Evolutionary conservation across 2,329 filamentous ascomycete species (phyloP).

Genomic region (Amauroascus niger): DNA sequence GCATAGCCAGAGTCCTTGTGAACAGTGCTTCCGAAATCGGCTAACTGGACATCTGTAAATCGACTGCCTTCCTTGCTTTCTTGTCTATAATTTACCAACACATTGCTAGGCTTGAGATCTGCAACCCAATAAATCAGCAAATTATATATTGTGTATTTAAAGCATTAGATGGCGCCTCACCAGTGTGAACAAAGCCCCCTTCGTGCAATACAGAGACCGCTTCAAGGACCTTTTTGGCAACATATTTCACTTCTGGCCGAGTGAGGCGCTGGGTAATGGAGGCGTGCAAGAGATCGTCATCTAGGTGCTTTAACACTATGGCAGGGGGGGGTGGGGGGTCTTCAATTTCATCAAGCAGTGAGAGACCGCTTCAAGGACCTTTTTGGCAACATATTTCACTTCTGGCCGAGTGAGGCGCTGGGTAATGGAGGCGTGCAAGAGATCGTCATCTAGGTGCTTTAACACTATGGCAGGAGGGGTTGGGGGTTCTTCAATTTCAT

Average conservation of each 20-base stretch:
- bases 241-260: conserved; percentile 17
- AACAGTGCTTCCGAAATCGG: conserved; percentile 18
- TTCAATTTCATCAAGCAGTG: conserved; percentile 21
- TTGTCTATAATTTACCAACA: conserved; percentile 19
- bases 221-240: conserved; percentile 17
- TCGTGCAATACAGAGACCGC: conserved; percentile 17
- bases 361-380: too few species aligned
- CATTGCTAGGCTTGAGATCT: conserved; percentile 20
- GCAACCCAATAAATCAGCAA: not conserved
- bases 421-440: conserved; percentile 7
- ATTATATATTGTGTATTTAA: not conserved
- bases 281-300: conserved; percentile 16
- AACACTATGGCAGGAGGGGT: conserved; percentile 17
- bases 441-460: conserved; percentile 19
- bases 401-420: conserved; percentile 16
- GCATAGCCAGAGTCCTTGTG: conserved; percentile 13
- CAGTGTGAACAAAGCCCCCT: conserved; percentile 18
- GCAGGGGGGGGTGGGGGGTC: conserved; percentile 13
- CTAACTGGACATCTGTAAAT: conserved; percentile 19
- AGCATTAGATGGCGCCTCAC: not conserved
- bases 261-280: conserved; percentile 11
- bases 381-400: conserved; percentile 18
- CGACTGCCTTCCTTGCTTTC: conserved; percentile 1
- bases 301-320: conserved; percentile 19
- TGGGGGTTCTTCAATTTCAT: conserved; percentile 14